Conservation (phyloP, 2,329 filamentous ascomycete species). For the Microcyclosporella mali region DNA sequence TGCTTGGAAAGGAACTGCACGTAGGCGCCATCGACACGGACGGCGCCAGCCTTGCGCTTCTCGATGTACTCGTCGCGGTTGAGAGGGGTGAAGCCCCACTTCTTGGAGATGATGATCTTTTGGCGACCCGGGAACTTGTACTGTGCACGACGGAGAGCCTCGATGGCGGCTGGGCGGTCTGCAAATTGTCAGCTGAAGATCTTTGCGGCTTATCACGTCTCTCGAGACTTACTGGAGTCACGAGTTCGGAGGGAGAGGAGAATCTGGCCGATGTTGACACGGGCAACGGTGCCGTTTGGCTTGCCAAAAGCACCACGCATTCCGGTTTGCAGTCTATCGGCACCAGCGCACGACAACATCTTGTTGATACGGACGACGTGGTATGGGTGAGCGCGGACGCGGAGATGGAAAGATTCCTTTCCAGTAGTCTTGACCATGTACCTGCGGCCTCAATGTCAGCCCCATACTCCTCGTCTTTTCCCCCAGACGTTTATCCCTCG, state of each 20-base stretch:
- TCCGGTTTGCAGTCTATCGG: slow-evolving; percentile 99
- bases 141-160: slow-evolving; percentile 97
- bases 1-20: slow-evolving; percentile 98
- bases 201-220: neutral
- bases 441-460: slow-evolving; percentile 32
- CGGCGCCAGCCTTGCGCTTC: slow-evolving; percentile 85
- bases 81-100: slow-evolving; percentile 99
- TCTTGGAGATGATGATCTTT: slow-evolving; percentile 99
- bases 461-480: slow-evolving; percentile 2
- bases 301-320: slow-evolving; percentile 99
- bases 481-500: slow-evolving; percentile 5
- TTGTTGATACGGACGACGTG: slow-evolving; percentile 99
- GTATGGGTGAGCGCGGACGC: slow-evolving; percentile 89
- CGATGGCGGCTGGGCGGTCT: slow-evolving; percentile 89
- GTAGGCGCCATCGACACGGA: slow-evolving; percentile 98
- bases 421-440: slow-evolving; percentile 64
- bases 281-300: slow-evolving; percentile 96
- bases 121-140: slow-evolving; percentile 99
- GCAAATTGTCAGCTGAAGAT: slow-evolving; percentile 16
- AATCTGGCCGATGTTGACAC: slow-evolving; percentile 99
- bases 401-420: slow-evolving; percentile 67
- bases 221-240: slow-evolving; percentile 65
- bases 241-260: slow-evolving; percentile 94
- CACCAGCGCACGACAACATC: slow-evolving; percentile 99
- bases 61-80: slow-evolving; percentile 95